Evolutionary conservation across 441 rosid species (phyloP).

Genomic region (Croton laevigatus): DNA sequence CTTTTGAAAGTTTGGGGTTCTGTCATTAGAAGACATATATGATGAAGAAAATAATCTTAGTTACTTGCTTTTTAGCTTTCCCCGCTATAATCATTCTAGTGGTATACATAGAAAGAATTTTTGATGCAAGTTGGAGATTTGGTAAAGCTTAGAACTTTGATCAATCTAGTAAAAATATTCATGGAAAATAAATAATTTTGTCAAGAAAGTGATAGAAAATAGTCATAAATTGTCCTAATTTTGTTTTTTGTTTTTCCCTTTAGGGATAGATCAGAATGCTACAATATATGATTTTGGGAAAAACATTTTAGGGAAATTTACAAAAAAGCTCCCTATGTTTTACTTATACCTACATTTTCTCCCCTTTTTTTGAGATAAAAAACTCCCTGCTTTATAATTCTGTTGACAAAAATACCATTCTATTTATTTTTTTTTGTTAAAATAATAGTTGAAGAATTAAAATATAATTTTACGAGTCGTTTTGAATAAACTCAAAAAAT

Average conservation of each 20-base stretch:
- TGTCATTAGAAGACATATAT: background rate
- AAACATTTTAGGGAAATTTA: background rate
- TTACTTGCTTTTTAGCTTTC: slow-evolving; percentile 5
- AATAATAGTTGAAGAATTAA: no score
- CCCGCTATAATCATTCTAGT: background rate
- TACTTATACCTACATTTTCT: no score
- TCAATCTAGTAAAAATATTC: background rate
- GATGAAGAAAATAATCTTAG: background rate
- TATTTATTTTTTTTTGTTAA: no score
- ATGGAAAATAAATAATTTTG: background rate
- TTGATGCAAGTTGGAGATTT: background rate
- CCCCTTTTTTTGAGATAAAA: no score
- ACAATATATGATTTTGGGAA: background rate
- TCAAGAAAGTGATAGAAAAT: background rate
- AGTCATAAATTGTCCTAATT: no score
- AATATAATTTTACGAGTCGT: no score
- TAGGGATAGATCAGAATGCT: background rate
- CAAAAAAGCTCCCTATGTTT: no score
- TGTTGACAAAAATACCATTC: no score
- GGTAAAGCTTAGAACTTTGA: background rate
- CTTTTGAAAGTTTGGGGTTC: no score
- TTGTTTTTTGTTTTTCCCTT: background rate
- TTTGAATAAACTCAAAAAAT: no score
- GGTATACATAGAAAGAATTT: background rate
- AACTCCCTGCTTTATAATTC: no score